Conservation (phyloP, 1,139 yeast genomes). For the Pichia sp. region DNA sequence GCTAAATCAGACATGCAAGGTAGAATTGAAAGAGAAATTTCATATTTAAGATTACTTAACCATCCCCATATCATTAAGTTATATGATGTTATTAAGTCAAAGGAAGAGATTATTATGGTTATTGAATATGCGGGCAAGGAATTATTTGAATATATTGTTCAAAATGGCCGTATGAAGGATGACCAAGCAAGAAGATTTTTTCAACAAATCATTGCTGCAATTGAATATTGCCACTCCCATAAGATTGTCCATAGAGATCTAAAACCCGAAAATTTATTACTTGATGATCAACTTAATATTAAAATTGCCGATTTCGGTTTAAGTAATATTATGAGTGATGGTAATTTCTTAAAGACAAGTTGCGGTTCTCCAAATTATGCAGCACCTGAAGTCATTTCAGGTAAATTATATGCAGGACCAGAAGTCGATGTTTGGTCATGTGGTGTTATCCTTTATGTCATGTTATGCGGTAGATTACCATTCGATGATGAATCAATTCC, state of each 20-base stretch:
- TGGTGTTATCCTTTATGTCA: constrained; percentile 92
- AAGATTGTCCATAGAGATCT: constrained; percentile 95
- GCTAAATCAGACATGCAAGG: constrained; percentile 98
- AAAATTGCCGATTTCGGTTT: constrained; percentile 97
- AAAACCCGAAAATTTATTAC: constrained; percentile 86
- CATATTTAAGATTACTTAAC: constrained; percentile 78
- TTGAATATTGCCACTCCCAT: constrained; percentile 95
- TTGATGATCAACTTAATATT: constrained; percentile 87
- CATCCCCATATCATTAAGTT: constrained; percentile 96
- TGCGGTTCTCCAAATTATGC: constrained; percentile 99
- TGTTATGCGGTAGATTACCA: constrained; percentile 95
- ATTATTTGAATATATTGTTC: constrained; percentile 91
- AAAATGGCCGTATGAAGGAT: constrained; percentile 91
- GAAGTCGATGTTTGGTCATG: constrained; percentile 99
- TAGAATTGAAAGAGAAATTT: constrained; percentile 88
- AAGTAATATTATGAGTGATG: constrained; percentile 96
- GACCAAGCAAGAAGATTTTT: constrained; percentile 91
- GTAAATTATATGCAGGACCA: constrained; percentile 95
- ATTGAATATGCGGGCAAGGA: constrained; percentile 96
- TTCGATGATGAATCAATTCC: constrained; percentile 98
- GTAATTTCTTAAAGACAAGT: constrained; percentile 88
- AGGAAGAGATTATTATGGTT: constrained; percentile 96
- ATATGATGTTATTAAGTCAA: constrained; percentile 92
- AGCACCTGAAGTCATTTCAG: constrained; percentile 96
- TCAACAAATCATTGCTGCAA: constrained; percentile 96